phyloP scores from a whole-genome alignment of 441 rosid species.

The Euphorbia schlechtendalii region DNA sequence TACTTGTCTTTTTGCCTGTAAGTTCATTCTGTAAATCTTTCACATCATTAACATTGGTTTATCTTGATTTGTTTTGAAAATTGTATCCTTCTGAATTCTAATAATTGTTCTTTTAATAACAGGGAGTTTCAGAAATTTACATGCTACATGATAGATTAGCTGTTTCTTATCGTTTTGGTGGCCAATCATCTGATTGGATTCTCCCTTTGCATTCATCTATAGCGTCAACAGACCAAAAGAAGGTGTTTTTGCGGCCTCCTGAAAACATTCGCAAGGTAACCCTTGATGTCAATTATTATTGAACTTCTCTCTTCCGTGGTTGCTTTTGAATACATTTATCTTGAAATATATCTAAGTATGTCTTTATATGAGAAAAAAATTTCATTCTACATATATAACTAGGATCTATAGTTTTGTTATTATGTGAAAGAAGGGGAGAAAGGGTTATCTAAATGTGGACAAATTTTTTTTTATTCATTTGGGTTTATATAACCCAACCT shows the following conservation, averaged over 20 bases:
- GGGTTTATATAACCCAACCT: too few species aligned
- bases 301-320: not conserved
- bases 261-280: constrained; percentile 67
- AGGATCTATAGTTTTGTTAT: not conserved
- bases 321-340: not conserved
- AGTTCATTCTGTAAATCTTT: constrained; percentile 27
- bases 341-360: not conserved
- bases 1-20: constrained; percentile 86
- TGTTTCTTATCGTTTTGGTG: constrained; percentile 83
- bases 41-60: not conserved
- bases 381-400: not conserved
- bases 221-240: constrained; percentile 70
- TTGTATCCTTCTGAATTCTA: constrained; percentile 18
- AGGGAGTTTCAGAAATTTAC: constrained; percentile 82
- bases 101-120: constrained; percentile 25
- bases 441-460: too few species aligned
- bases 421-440: too few species aligned
- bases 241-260: constrained; percentile 75
- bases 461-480: too few species aligned
- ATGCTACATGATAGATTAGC: constrained; percentile 63
- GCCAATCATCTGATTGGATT: constrained; percentile 76
- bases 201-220: constrained; percentile 87
- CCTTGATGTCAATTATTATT: constrained; percentile 15
- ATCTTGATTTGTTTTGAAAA: not conserved
- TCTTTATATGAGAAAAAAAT: not conserved